phyloP scores from a whole-genome alignment of 2,329 filamentous ascomycete species.

The Fusarium sp. region DNA sequence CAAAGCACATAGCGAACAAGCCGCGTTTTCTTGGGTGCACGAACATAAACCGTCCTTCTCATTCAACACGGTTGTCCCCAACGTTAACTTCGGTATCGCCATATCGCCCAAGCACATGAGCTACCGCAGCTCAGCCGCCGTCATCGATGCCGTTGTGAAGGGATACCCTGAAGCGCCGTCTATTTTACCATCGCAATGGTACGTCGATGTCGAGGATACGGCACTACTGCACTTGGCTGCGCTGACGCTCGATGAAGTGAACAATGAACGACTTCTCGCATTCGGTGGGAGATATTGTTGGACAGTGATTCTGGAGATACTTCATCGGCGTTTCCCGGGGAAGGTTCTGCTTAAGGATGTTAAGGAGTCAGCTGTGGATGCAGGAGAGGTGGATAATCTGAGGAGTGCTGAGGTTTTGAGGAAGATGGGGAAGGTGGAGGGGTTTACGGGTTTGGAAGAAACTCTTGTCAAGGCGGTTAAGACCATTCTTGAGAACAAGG shows the following conservation, averaged over 20 bases:
- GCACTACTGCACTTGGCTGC: not conserved
- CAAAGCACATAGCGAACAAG: not conserved
- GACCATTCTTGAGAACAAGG: not conserved
- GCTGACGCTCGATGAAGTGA: not conserved
- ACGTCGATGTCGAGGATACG: not conserved
- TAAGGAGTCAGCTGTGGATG: not conserved
- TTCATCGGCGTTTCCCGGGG: not conserved
- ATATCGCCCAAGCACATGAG: not conserved
- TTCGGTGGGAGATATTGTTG: not conserved
- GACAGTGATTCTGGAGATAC: not conserved
- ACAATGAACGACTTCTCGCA: not conserved
- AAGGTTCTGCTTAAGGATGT: not conserved
- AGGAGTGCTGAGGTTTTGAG: not conserved
- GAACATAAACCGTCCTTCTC: not conserved
- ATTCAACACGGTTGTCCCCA: not conserved
- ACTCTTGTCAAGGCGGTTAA: not conserved
- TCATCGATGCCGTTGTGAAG: not conserved
- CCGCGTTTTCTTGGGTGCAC: not conserved
- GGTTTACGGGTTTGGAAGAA: rapidly evolving
- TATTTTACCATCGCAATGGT: not conserved
- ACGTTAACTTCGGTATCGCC: not conserved
- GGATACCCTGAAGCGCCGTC: not conserved
- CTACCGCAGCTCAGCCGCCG: not conserved
- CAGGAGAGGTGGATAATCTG: not conserved
- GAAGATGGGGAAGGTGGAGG: not conserved